These are phyloP conservation scores for Puccinia hordei DNA, from an alignment of 1,284 basidiomycete genomes.

Conservation along the genomic window DNA sequence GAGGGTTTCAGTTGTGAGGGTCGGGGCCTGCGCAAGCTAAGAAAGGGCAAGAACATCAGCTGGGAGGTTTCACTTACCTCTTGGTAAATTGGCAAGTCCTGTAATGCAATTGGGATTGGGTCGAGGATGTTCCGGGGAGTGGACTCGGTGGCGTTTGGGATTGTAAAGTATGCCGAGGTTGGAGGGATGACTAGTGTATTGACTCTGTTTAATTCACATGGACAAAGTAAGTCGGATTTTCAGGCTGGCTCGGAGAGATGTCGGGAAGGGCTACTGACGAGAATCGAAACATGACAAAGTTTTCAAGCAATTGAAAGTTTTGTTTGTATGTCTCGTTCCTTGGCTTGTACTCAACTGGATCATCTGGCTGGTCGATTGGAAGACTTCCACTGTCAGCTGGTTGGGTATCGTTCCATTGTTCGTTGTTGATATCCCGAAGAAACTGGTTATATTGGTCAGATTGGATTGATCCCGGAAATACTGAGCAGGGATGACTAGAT, in stretches of 20 bases:
- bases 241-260: background rate
- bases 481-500: slow-evolving; percentile 54
- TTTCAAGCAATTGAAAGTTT: slow-evolving; percentile 56
- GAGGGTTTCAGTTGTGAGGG: background rate
- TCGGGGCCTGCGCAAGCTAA: background rate
- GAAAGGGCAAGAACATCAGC: background rate
- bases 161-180: slow-evolving; percentile 39
- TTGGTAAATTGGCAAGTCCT: slow-evolving; percentile 44
- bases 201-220: slow-evolving; percentile 1
- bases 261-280: slow-evolving; percentile 30
- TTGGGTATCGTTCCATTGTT: slow-evolving; percentile 35
- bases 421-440: slow-evolving; percentile 57
- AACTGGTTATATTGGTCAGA: slow-evolving; percentile 57
- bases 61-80: slow-evolving; percentile 10
- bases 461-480: slow-evolving; percentile 58
- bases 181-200: slow-evolving; percentile 35
- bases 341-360: background rate
- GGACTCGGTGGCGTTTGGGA: slow-evolving; percentile 26
- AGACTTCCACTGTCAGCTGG: slow-evolving; percentile 8
- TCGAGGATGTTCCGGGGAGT: background rate
- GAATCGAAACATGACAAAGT: slow-evolving; percentile 60
- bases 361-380: background rate
- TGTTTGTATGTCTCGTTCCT: slow-evolving; percentile 56
- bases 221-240: background rate
- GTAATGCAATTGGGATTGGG: slow-evolving; percentile 32